Percentiles rank a stretch among this genome's conserved stretches.
phyloP scores from a whole-genome alignment of 345 rosid species.

The Luvunga scandens region DNA sequence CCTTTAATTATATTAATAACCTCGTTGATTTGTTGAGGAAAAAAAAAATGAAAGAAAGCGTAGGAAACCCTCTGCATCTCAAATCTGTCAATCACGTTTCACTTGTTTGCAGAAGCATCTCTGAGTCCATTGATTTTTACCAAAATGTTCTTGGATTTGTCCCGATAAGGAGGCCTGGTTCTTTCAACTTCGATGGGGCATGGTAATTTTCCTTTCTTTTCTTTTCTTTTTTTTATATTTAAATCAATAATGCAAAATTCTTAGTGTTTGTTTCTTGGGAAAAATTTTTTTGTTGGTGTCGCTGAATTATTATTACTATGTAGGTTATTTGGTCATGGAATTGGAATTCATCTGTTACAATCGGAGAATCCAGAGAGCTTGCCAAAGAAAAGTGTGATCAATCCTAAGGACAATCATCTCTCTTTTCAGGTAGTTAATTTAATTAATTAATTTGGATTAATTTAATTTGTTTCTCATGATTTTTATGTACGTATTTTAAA shows the following conservation, averaged over 20 bases:
- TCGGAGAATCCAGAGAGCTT: constrained; percentile 61
- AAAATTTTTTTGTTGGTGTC: neutral
- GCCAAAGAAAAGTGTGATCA: constrained; percentile 58
- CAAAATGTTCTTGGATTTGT: constrained; percentile 70
- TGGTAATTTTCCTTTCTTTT: constrained; percentile 41
- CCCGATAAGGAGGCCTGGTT: constrained; percentile 77
- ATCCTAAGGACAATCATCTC: constrained; percentile 86
- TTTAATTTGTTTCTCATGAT: neutral
- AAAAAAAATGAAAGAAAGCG: constrained; percentile 35
- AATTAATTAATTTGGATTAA: no score
- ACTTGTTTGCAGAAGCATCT: constrained; percentile 60
- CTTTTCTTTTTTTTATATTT: neutral
- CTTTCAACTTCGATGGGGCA: constrained; percentile 86
- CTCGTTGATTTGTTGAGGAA: no score
- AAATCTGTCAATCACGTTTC: constrained; percentile 85
- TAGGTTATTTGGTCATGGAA: constrained; percentile 77
- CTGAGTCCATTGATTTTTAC: constrained; percentile 69
- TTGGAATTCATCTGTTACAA: constrained; percentile 77
- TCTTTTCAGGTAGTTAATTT: constrained; percentile 69
- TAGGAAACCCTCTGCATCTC: constrained; percentile 66
- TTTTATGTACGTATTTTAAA: no score
- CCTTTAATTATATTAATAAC: no score
- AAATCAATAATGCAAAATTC: neutral
- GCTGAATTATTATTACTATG: neutral
- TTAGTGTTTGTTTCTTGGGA: neutral